Evolutionary conservation across 2,329 filamentous ascomycete species (phyloP), one percentile per base, ranked within the genome.

Genomic region (Aspergillus fumigatus): DNA sequence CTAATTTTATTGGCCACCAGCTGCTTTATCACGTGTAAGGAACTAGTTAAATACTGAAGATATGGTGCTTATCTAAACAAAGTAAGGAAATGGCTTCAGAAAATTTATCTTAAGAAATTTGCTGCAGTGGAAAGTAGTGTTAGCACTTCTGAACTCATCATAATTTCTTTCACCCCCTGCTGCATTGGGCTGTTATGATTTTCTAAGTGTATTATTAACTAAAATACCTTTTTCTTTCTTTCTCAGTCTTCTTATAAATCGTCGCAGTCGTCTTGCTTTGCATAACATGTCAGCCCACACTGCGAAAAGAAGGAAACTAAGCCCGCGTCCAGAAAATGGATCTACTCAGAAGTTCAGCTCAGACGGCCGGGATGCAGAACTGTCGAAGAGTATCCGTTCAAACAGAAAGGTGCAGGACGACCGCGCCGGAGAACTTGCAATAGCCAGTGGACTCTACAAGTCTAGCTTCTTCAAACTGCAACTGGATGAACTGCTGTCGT

Each of bases 401-500:
- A 54, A 27, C 10, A 64, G 61, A 40, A 61, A 58, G 49, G 61
- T 43, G 38, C 67, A 65, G 49, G 62, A 61, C 59, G 65, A 64
- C 50, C 65, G 62, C 25, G 71, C 69, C 50, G 67, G 67, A 29
- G 70, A 77, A 59, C 61, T 74, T 50, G 70, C 71, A 29, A 62
- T 70, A 61, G 67, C 74, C 14, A 78, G 77, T 32, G 82, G 82
- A 50, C 77, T 81, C n/a, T 87, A 83, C 76, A 86, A 86, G 67
- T 86, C 84, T 47, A 86, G 80, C 67, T 75, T 87, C 55, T 88
- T 89, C 75, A 87, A 87, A 67, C 71, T 88, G 9, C 86, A 89
- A 67, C 77, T 87, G 35, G 83, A 88, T 60, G 84, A 88, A 63
- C 74, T 89, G 55, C 70, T 88, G 51, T 71, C 75, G 6, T 81